A percentile compares a stretch with the other conserved stretches of the same genome.
Evolutionary conservation across 2,329 filamentous ascomycete genomes (phyloP).

Genomic region (Xylaria sp.): DNA sequence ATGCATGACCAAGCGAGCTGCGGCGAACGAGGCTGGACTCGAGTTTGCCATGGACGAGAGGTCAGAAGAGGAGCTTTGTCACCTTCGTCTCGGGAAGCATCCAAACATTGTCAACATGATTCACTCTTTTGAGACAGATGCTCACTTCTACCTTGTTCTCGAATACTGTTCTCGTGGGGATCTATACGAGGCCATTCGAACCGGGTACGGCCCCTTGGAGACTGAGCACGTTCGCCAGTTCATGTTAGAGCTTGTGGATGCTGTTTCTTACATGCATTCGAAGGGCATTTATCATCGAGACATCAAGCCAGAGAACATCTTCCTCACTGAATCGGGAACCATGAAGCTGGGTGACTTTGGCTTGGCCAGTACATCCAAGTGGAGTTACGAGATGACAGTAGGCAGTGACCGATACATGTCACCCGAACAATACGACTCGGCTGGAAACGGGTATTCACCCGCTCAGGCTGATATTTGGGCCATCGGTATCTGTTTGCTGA

Average conservation of each 20-base stretch:
- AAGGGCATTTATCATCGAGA: constrained; percentile 96
- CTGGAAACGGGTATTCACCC: constrained; percentile 87
- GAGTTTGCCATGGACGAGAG: constrained; percentile 82
- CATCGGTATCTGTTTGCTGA: constrained; percentile 94
- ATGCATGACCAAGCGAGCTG: constrained; percentile 86
- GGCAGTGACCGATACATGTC: constrained; percentile 99
- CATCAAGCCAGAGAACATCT: constrained; percentile 99
- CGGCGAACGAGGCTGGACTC: constrained; percentile 67
- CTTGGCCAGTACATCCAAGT: constrained; percentile 86
- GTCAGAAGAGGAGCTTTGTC: constrained; percentile 82
- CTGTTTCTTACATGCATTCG: constrained; percentile 88
- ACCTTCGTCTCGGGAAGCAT: constrained; percentile 81
- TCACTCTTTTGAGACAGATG: constrained; percentile 89
- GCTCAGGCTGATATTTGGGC: constrained; percentile 97
- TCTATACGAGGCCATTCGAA: constrained; percentile 95
- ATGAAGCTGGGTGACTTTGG: constrained; percentile 99
- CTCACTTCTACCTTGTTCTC: constrained; percentile 90
- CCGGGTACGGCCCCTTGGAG: constrained; percentile 86
- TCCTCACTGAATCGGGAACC: constrained; percentile 83
- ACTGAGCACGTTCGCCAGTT: constrained; percentile 97
- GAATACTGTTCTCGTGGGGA: constrained; percentile 97
- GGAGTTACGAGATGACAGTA: constrained; percentile 92
- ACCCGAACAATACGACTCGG: constrained; percentile 95
- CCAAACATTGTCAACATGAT: constrained; percentile 94
- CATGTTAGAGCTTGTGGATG: constrained; percentile 93